Evolutionary conservation across 768 basidiomycete genomes (phyloP), one percentile per base, ranked within the genome.

Genomic region (Suillus discolor): DNA sequence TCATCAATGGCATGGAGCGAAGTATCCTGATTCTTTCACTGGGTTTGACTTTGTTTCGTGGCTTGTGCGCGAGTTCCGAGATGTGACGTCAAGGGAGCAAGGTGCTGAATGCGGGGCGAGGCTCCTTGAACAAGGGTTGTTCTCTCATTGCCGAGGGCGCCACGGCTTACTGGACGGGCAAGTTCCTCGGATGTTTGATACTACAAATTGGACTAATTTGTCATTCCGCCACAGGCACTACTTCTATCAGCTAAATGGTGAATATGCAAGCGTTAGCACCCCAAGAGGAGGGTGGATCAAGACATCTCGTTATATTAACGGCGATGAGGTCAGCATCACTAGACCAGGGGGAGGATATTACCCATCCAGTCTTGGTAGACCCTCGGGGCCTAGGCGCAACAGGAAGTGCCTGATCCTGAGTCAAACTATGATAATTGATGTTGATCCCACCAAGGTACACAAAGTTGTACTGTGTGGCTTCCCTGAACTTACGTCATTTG

Each of bases 81-180:
- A 98, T 73, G 87, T 97, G 8, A 89, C 91, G 1, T 92, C 90
- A 18, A 82, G 93, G 61, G 87, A 90, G 34, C 91, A 95, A 69
- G 97, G 85, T 0, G 79, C 85, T 20, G 92, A 95, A 67, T 91
- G 88, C 86, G 97, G 93, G 6, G 78, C 83, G 38, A 89, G 84
- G 69, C 75, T 98, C 25, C 84, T 88, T 70, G 90, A 94, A 49
- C 88, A 92, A 70, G 95, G 94, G 1, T 76, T 98, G 39, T 89
- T 99, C 71, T 90, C 92, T 68, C 96, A 97, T 77, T 89, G 91
- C 72, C 80, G 88, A 62, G 87, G 87, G 4, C 80, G 85, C 7
- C 95, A 96, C 75, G 88, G 86, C 11, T 97, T 97, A 77, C 75
- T 97, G 63, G 94, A 97, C 71, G 94, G 94, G 93, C 93, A 64